Evolutionary conservation across 2,329 filamentous ascomycete genomes (phyloP).

Genomic region (Cladosporium sp.): DNA sequence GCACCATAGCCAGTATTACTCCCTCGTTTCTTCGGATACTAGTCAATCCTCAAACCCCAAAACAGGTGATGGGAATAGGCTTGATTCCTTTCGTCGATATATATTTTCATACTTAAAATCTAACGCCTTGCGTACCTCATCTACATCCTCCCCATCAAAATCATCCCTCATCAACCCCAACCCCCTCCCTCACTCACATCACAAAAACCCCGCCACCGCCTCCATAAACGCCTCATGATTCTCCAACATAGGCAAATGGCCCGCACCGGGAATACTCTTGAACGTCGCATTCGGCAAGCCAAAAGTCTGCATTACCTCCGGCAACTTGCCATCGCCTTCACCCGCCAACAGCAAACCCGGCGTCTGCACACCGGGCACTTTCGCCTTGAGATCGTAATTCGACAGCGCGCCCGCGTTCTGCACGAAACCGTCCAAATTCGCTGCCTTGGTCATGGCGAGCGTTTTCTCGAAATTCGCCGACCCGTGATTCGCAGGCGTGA

Average conservation of each 20-base stretch:
- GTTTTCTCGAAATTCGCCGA: conserved; percentile 55
- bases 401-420: conserved; percentile 67
- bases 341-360: conserved; percentile 69
- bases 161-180: too few species aligned
- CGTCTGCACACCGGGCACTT: conserved; percentile 52
- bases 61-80: too few species aligned
- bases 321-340: conserved; percentile 68
- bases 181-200: too few species aligned
- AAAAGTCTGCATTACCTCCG: conserved; percentile 69
- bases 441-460: conserved; percentile 63
- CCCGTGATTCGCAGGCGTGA: conserved; percentile 58
- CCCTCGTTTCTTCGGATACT: too few species aligned
- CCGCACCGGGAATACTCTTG: conserved; percentile 63
- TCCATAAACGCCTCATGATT: conserved; percentile 64
- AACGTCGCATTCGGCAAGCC: conserved; percentile 55
- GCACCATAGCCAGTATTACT: too few species aligned
- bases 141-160: too few species aligned
- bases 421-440: conserved; percentile 66
- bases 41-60: too few species aligned
- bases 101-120: too few species aligned
- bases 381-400: conserved; percentile 62
- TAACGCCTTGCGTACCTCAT: too few species aligned
- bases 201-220: conserved; percentile 57
- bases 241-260: conserved; percentile 84
- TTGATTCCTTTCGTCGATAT: too few species aligned